Evolutionary conservation across 179 eudicot species (phyloP).

Genomic region (Sideroxylon spinosum): DNA sequence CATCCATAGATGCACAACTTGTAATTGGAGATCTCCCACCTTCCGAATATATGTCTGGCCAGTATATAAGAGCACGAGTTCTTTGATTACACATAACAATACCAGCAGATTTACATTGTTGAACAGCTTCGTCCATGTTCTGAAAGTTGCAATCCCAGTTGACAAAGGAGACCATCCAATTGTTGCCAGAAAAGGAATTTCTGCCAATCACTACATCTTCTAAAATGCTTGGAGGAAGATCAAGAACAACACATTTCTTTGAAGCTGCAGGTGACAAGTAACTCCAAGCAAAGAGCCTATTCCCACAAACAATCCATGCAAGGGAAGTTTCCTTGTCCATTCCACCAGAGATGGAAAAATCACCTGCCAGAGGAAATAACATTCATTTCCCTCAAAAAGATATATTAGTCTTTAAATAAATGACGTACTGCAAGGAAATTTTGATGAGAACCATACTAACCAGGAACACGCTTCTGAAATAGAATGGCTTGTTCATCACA

Average conservation of each 20-base stretch:
- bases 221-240: conserved; percentile 46
- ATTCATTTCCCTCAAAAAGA: background rate
- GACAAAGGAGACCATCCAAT: conserved; percentile 65
- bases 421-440: background rate
- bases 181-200: conserved; percentile 33
- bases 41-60: conserved; percentile 74
- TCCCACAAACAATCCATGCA: conserved; percentile 83
- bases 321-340: conserved; percentile 76
- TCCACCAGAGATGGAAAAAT: conserved; percentile 65
- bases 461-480: conserved; percentile 48
- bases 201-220: conserved; percentile 30
- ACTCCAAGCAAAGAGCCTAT: conserved; percentile 73
- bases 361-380: conserved; percentile 44
- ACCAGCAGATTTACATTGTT: conserved; percentile 57
- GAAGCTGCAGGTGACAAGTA: conserved; percentile 72
- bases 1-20: conserved; percentile 43
- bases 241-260: conserved; percentile 62
- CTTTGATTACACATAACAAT: conserved; percentile 63
- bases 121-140: conserved; percentile 23
- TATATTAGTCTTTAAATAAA: background rate
- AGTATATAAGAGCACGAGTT: conserved; percentile 57
- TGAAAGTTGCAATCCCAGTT: conserved; percentile 50
- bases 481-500: conserved; percentile 63
- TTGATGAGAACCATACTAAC: conserved; percentile 35
- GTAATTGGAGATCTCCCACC: conserved; percentile 34